Base-by-base conservation (phyloP, 2,329 filamentous ascomycete genomes). In the Gaeumannomyces tritici region DNA sequence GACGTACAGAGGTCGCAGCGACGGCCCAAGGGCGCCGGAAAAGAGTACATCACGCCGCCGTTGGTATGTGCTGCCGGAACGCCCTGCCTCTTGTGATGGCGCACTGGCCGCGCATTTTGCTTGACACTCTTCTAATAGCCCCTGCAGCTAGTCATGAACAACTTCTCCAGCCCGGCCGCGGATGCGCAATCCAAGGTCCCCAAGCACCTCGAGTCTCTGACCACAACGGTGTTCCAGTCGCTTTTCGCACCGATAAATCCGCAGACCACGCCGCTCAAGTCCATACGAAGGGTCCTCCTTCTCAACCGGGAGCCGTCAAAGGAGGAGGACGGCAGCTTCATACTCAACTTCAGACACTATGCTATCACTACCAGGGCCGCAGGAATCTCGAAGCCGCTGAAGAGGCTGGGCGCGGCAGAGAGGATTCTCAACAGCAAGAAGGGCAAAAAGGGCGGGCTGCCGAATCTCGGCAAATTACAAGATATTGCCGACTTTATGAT, bases 401-500 rank as follows among this genome's bases (percentile, higher is more conserved):
- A 91, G 63, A 84, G 93, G 56, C 80, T 99, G 57, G 91, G 96
- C 67, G 88, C 90, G 7, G 92, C 92, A 1, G 91, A 96, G 73
- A 90, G 91, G 72, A 81, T 95, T 47, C 76, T 90, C 62, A 83
- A 82, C 51, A 74, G 79, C 33, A 83, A 81, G 69, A 82, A 82
- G 64, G 81, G 83, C 65, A 80, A 81, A 71, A 91, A 91, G 70
- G 86, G 87, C 62, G 85, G 82, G 4, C 79, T 99, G 64, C 95
- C 95, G 3, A 96, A 99, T 69, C 81, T 99, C 0, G 90, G 92
- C 60, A 93, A 90, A 73, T 81, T 99, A 12, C 88, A 95, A 69
- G 95, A 99, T 74, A 93, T 97, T 47, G 89, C 93, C 12, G 95
- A 99, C 72, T 99, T 93, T 73, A 88, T 99, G 75, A 88, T 96